Evolutionary conservation across 805 yeast genomes (phyloP), one percentile per base, ranked within the genome.

Genomic region (Saccharomycopsis javanensis): DNA sequence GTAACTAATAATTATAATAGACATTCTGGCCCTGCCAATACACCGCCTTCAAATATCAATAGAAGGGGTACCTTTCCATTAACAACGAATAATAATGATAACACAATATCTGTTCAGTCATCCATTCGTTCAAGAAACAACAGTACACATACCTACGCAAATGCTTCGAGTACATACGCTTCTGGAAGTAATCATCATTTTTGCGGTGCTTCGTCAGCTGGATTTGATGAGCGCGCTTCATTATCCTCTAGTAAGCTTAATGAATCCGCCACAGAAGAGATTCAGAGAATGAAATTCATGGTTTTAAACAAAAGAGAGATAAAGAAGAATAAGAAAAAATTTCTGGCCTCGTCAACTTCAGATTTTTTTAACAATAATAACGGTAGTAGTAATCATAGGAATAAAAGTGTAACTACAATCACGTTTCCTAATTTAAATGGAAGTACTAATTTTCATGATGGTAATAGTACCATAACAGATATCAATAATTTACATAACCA

Each of bases 271-370:
- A 60, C 28, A 23, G 38, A 51, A 16, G 62, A 60, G 53, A 60
- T 60, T 20, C 60, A 57, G 51, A 46, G 59, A 33, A 60, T 60
- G 62, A 60, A 58, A 37, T 55, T 27, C 23, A 50, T 42, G 33
- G 51, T 57, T 5, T 53, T 60, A 20, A 57, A 55, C 34, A 60
- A 53, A 34, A 25, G 60, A 7, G 59, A 58, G 23, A 52, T 25
- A 13, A 60, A 60, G 42, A 53, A 54, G 20, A 58, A 53, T 15
- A 58, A 56, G 50, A 55, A 53, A 25, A 16, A 30, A 20, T 48
- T 30, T 51, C 33, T 25, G 20, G 34, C 52, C 20, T 31, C 42
- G 20, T 18, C 51, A 3, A 20, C 16, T 20, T 20, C 30, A 11
- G 38, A 30, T 5, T 25, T 31, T 30, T 30, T 20, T 38, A 23